Evolutionary conservation across 768 basidiomycete genomes (phyloP), one percentile per base, ranked within the genome.

Genomic region (Kwoniella shandongensis): DNA sequence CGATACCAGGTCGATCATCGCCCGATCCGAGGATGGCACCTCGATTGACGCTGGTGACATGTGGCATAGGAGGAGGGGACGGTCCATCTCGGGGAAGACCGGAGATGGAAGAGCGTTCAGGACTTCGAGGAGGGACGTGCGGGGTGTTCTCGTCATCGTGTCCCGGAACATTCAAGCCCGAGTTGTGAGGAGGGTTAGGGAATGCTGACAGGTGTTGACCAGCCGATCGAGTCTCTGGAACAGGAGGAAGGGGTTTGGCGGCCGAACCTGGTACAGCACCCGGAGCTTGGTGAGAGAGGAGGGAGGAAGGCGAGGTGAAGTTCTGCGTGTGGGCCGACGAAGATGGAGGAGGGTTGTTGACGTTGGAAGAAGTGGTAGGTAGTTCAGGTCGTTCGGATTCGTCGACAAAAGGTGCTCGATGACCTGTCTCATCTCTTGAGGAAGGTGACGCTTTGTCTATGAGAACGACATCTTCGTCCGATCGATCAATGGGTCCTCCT

Each of bases 341-440:
- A n/a, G 40, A 36, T 22, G 63, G 63, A 13, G 42, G 20, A n/a
- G 61, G 65, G 30, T 66, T 66, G 39, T 63, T 51, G 10, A 57
- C 61, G 44, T 66, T 66, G 1, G 61, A 62, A 0, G 54, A 48
- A 4, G 65, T 66, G 8, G 65, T 66, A 7, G 65, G 65, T 41
- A 66, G 44, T 23, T 66, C 58, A 2, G 65, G 65, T 49, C 65
- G 42, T 8, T 56, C 26, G 25, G 20, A 18, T 25, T 62, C 63
- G 36, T 65, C 63, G 15, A 26, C 39, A 41, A 65, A 65, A 22
- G 54, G 62, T 18, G 18, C 30, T 18, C 49, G 51, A 48, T 56
- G 57, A 2, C 56, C 62, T 1, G 49, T 58, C 1, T 13, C 3
- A n/a, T 62, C 55, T 20, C 53, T 36, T 32, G 32, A 32, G 32